phyloP scores from a whole-genome alignment of 1,284 basidiomycete genomes.

The Trichosporon ovoides region DNA sequence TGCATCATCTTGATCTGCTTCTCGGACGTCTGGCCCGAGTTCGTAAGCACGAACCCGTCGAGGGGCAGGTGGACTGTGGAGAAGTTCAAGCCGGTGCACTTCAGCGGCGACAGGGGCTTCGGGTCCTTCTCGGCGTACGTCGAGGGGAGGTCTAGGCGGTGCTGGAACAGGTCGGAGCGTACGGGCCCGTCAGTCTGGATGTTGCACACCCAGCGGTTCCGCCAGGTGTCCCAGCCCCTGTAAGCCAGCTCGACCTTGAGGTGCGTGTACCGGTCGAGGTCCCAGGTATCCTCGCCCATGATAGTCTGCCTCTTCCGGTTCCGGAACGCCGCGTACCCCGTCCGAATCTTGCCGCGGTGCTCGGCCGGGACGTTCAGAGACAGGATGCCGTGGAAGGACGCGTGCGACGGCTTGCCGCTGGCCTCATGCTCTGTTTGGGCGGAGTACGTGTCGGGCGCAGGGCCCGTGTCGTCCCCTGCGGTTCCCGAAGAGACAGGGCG shows the following conservation, averaged over 20 bases:
- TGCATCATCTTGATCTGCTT: constrained; percentile 51
- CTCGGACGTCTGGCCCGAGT: constrained; percentile 49
- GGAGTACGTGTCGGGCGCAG: neutral
- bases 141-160: constrained; percentile 49
- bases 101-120: constrained; percentile 25
- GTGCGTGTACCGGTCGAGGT: constrained; percentile 51
- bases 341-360: constrained; percentile 43
- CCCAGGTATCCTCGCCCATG: constrained; percentile 52
- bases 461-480: neutral
- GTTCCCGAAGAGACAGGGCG: neutral
- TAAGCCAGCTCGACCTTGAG: constrained; percentile 49
- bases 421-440: neutral
- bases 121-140: constrained; percentile 25
- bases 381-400: constrained; percentile 41
- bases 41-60: constrained; percentile 52
- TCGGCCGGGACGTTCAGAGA: constrained; percentile 41
- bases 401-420: constrained; percentile 24
- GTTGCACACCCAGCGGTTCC: constrained; percentile 51
- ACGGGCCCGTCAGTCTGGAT: constrained; percentile 53
- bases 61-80: constrained; percentile 51
- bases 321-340: constrained; percentile 53
- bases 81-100: constrained; percentile 36
- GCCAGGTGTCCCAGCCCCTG: constrained; percentile 44
- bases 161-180: constrained; percentile 53
- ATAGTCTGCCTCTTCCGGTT: constrained; percentile 50